A percentile compares a stretch with the other conserved stretches of the same genome.
phyloP scores from a whole-genome alignment of 2,329 filamentous ascomycete genomes.

The Lecanicillium sp. region DNA sequence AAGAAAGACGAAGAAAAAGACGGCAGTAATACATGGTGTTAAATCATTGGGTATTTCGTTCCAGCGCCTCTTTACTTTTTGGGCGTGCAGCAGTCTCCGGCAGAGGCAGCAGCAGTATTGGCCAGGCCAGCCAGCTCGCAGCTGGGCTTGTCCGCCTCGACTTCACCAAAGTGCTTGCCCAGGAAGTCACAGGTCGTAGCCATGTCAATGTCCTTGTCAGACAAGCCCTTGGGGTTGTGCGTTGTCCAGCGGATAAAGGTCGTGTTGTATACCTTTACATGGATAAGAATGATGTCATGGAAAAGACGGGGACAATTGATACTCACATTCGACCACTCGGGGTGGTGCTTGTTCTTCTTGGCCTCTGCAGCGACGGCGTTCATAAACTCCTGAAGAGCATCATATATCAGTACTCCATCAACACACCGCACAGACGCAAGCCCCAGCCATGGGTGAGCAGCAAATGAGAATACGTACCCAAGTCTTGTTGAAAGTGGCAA shows the following conservation, averaged over 20 bases:
- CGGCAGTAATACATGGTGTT: not conserved
- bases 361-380: constrained; percentile 63
- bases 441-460: not conserved
- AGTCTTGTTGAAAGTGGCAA: constrained; percentile 59
- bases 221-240: constrained; percentile 60
- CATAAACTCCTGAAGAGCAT: constrained; percentile 59
- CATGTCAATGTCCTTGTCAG: constrained; percentile 55
- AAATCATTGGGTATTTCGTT: not conserved
- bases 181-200: constrained; percentile 57
- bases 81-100: constrained; percentile 50
- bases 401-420: not conserved
- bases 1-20: not conserved
- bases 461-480: constrained; percentile 43
- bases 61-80: constrained; percentile 28
- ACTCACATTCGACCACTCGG: constrained; percentile 68
- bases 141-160: constrained; percentile 28
- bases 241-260: constrained; percentile 69
- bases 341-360: constrained; percentile 64
- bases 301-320: not conserved
- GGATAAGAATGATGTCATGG: not conserved
- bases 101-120: constrained; percentile 37
- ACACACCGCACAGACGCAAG: not conserved
- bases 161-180: constrained; percentile 52
- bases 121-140: constrained; percentile 39
- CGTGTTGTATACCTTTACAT: constrained; percentile 58